Evolutionary conservation across 2,329 filamentous ascomycete species (phyloP), one percentile per base, ranked within the genome.

Genomic region (Aspergillus proliferans): DNA sequence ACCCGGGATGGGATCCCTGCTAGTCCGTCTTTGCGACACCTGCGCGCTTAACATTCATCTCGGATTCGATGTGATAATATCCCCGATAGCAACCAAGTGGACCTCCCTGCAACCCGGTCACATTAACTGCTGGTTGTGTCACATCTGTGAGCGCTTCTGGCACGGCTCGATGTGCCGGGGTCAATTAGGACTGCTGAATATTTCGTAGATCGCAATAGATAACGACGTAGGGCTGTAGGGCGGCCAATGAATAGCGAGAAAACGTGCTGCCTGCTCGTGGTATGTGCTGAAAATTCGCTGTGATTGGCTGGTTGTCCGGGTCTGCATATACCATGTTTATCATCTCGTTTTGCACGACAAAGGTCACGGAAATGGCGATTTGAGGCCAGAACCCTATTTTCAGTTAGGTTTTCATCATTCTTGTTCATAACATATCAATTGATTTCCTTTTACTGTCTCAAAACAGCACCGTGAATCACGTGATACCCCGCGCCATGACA

Each of bases 211-310:
- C 26, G 26, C 26, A 2, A 28, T n/a, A 22, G 14, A 7, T 28
- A 26, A 26, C 24, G 14, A n/a, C 41, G 22, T 43, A 43, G 41
- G 41, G 41, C 41, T 43, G 41, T 43, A 43, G 21, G 24, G 41
- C 41, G 41, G 14, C 41, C 14, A 43, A 43, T 43, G 5, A 30
- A 18, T n/a, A 6, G 21, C 9, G 14, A 28, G 14, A 28, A 39
- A 39, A 39, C 14, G 36, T 39, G 36, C 26, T 30, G 26, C 26
- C 26, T 30, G 10, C 9, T 30, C 3, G 10, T 30, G 26, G 26
- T 30, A 30, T 30, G 9, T 30, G 26, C 10, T 12, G 26, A 30
- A 4, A 30, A 30, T 30, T 9, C 26, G 4, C 26, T 30, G 26
- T 30, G 10, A 30, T 30, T 30, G 26, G 26, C 9, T 30, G 26